Conservation (phyloP, 192 early-diverging fungal species). For the Lunasporangiospora selenospora region DNA sequence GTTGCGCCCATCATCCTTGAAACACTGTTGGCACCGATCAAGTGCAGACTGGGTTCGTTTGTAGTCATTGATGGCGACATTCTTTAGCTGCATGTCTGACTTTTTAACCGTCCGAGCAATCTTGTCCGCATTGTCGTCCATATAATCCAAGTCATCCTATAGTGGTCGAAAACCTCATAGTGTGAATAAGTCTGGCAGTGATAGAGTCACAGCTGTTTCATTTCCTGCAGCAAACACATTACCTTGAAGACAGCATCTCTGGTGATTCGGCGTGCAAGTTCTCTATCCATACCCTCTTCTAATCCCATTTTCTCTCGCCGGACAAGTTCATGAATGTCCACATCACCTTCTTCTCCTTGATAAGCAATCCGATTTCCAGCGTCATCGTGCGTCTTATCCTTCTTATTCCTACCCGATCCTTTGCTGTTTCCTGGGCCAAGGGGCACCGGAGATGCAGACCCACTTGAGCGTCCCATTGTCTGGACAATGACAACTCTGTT, state of each 20-base stretch:
- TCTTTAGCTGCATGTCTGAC: slow-evolving; percentile 62
- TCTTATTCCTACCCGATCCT: slow-evolving; percentile 54
- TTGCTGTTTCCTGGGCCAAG: slow-evolving; percentile 45
- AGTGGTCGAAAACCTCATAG: too few relatives aligned
- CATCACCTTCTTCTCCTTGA: slow-evolving; percentile 56
- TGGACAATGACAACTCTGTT: slow-evolving; percentile 46
- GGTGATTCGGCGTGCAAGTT: slow-evolving; percentile 75
- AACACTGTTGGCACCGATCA: slow-evolving; percentile 81
- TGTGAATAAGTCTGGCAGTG: too few relatives aligned
- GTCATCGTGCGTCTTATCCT: slow-evolving; percentile 63
- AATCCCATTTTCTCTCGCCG: slow-evolving; percentile 68
- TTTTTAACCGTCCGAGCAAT: slow-evolving; percentile 67
- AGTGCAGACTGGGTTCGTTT: slow-evolving; percentile 67
- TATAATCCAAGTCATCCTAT: slow-evolving; percentile 86
- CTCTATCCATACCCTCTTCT: slow-evolving; percentile 64
- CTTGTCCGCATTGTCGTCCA: slow-evolving; percentile 89
- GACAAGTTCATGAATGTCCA: slow-evolving; percentile 70
- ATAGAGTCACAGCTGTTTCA: too few relatives aligned
- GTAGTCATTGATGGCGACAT: slow-evolving; percentile 61
- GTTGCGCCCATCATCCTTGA: slow-evolving; percentile 61
- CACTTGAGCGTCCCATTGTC: slow-evolving; percentile 43
- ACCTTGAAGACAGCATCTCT: slow-evolving; percentile 67
- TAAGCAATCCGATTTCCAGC: slow-evolving; percentile 71
- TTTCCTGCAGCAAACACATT: too few relatives aligned
- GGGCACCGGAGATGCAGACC: slow-evolving; percentile 20